Percentiles rank a stretch among this genome's conserved stretches.
These are phyloP conservation scores for Verticillium nubilum DNA, from an alignment of 2,329 filamentous ascomycete genomes.

Conservation along the genomic window DNA sequence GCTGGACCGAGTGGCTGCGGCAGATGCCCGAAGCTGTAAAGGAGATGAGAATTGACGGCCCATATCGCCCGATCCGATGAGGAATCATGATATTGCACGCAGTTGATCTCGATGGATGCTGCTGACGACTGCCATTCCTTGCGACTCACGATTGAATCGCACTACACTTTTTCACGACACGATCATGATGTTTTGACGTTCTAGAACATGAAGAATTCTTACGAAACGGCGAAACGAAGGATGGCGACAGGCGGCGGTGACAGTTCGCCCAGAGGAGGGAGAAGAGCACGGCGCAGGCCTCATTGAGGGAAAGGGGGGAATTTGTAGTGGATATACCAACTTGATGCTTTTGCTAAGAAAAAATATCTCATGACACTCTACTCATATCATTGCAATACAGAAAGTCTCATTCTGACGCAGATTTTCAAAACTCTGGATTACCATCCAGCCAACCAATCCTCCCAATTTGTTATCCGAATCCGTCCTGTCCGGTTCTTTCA, in stretches of 20 bases:
- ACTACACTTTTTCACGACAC: neutral
- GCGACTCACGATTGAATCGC: neutral
- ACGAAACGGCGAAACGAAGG: neutral
- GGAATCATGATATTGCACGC: neutral
- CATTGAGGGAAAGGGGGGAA: neutral
- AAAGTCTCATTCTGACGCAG: neutral
- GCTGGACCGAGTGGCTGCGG: constrained; percentile 53
- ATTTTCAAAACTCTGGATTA: neutral
- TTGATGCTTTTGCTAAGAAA: neutral
- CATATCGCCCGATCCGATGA: constrained; percentile 33
- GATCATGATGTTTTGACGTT: neutral
- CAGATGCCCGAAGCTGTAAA: constrained; percentile 52
- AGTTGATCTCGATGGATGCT: neutral
- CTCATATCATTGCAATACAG: neutral
- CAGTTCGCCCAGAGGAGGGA: no score
- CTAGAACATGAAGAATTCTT: neutral
- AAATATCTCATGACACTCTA: neutral
- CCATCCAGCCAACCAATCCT: neutral
- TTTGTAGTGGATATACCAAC: neutral
- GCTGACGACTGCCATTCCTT: neutral
- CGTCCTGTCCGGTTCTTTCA: neutral
- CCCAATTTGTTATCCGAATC: neutral
- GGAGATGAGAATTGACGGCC: constrained; percentile 50
- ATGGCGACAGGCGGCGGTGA: neutral
- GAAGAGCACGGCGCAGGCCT: neutral